Conservation (phyloP, 176 grass and related monocot genomes). For the Thalia dealbata region DNA sequence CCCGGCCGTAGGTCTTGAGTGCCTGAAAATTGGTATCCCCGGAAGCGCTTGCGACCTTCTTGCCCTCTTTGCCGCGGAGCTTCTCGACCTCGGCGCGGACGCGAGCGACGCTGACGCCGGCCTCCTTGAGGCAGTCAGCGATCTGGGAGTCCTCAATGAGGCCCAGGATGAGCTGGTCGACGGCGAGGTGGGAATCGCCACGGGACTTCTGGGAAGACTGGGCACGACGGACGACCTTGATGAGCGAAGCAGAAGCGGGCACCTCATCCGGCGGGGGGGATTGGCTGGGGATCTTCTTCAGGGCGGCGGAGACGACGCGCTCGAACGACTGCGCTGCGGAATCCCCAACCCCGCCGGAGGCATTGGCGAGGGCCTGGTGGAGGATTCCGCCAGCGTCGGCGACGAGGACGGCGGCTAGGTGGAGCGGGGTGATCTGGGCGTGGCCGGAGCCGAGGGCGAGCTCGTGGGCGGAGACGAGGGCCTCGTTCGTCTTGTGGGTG, state of each 20-base stretch:
- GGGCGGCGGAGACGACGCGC: slow-evolving; percentile 33
- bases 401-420: slow-evolving; percentile 45
- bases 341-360: slow-evolving; percentile 27
- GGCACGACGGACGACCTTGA: slow-evolving; percentile 55
- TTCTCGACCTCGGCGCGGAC: slow-evolving; percentile 58
- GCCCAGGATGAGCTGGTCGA: slow-evolving; percentile 48
- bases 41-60: slow-evolving; percentile 46
- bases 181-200: slow-evolving; percentile 42
- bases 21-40: slow-evolving; percentile 61
- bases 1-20: slow-evolving; percentile 49
- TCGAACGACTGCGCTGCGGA: slow-evolving; percentile 41
- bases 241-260: slow-evolving; percentile 43
- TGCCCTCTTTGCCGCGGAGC: slow-evolving; percentile 30
- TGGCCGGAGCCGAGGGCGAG: slow-evolving; percentile 44
- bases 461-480: slow-evolving; percentile 72
- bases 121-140: slow-evolving; percentile 43
- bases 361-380: slow-evolving; percentile 40
- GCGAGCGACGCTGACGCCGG: slow-evolving; percentile 31
- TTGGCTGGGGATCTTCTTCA: slow-evolving; percentile 57
- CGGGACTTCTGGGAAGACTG: slow-evolving; percentile 50
- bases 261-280: slow-evolving; percentile 47
- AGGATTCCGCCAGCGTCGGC: slow-evolving; percentile 41
- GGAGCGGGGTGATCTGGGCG: slow-evolving; percentile 61
- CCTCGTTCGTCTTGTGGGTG: slow-evolving; percentile 96
- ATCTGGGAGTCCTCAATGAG: slow-evolving; percentile 50